Evolutionary conservation across 1,139 yeast species (phyloP).

Genomic region (Scheffersomyces titani): DNA sequence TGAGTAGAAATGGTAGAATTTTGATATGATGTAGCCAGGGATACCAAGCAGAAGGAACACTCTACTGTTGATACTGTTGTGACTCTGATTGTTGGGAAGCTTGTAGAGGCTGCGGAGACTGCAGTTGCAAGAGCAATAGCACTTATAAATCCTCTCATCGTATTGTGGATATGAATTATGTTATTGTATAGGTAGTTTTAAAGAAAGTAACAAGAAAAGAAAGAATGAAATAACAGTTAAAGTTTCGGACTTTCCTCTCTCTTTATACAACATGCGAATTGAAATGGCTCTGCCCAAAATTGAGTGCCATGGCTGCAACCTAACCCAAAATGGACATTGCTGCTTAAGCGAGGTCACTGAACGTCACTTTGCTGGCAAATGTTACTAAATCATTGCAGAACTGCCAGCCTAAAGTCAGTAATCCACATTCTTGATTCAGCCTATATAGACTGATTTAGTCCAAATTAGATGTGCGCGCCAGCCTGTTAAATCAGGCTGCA

Average conservation of each 20-base stretch:
- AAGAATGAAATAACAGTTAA: too few species aligned
- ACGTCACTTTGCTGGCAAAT: neutral
- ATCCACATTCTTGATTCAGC: neutral
- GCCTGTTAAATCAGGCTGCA: neutral
- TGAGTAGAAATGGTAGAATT: conserved; percentile 22
- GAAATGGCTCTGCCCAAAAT: neutral
- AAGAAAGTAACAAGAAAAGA: neutral
- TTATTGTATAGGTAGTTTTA: neutral
- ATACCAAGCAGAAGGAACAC: conserved; percentile 12
- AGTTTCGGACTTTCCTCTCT: neutral
- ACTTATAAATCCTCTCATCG: neutral
- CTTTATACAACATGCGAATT: neutral
- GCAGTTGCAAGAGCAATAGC: conserved; percentile 12
- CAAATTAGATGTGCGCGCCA: neutral
- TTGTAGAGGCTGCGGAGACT: conserved; percentile 25
- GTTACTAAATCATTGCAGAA: neutral
- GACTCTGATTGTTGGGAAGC: conserved; percentile 27
- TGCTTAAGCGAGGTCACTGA: neutral
- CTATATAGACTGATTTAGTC: neutral
- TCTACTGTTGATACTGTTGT: conserved; percentile 26
- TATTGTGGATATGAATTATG: neutral
- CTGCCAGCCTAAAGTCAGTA: neutral
- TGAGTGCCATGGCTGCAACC: neutral
- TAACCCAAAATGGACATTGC: neutral
- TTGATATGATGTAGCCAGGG: conserved; percentile 22